phyloP scores from a whole-genome alignment of 73 alveolate species.

The Tetrahymena elliotti region DNA sequence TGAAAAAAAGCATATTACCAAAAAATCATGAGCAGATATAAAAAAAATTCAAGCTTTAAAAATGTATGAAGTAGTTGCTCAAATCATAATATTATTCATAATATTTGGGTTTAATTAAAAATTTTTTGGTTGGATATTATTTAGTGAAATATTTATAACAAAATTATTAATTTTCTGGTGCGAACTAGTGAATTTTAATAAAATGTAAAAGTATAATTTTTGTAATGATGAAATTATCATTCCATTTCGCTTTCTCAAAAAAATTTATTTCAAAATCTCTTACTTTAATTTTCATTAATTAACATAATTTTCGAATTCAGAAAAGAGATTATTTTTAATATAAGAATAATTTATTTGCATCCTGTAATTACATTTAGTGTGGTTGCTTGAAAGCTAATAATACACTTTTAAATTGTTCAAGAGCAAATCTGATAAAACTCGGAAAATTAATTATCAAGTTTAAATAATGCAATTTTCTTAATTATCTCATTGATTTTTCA shows the following conservation, averaged over 20 bases:
- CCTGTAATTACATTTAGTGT: too few species aligned
- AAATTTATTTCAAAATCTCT: neutral
- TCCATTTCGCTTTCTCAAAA: too few species aligned
- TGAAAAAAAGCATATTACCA: too few species aligned
- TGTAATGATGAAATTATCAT: neutral
- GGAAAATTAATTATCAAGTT: neutral
- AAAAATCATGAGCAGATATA: neutral
- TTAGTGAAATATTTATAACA: neutral
- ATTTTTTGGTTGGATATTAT: neutral
- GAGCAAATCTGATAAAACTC: neutral
- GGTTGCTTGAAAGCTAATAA: neutral
- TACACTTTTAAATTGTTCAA: neutral
- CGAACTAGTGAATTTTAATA: neutral
- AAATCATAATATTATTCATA: neutral
- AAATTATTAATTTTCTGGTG: too few species aligned
- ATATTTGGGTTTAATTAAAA: neutral
- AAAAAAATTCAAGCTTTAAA: neutral
- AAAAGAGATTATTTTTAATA: neutral
- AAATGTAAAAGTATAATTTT: neutral
- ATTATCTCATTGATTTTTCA: too few species aligned
- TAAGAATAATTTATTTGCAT: too few species aligned
- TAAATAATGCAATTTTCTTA: neutral
- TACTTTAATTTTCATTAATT: neutral
- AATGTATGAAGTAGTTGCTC: neutral
- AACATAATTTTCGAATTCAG: too few species aligned